phyloP scores from a whole-genome alignment of 139 green algal species.

The Coccomyxa sp. region DNA sequence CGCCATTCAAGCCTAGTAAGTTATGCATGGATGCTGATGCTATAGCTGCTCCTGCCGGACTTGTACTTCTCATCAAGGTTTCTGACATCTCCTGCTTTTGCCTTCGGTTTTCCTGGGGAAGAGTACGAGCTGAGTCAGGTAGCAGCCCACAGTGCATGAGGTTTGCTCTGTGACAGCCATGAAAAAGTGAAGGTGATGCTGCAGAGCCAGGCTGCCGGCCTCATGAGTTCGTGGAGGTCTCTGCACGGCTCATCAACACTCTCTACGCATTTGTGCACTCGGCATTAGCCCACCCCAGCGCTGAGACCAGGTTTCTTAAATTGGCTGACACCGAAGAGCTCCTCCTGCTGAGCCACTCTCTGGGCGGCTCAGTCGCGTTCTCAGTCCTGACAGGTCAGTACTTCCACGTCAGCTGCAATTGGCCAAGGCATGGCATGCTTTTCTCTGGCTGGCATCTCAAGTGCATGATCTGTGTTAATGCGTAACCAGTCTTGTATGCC shows the following conservation, averaged over 20 bases:
- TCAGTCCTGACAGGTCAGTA: neutral
- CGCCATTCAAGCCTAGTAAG: neutral
- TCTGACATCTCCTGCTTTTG: neutral
- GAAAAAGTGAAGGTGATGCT: no score
- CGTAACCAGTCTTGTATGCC: neutral
- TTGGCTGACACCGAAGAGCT: neutral
- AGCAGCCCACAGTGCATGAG: neutral
- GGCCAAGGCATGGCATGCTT: neutral
- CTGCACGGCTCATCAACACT: neutral
- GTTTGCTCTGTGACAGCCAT: no score
- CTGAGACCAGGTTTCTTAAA: neutral
- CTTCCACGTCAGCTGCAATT: neutral
- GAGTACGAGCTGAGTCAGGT: neutral
- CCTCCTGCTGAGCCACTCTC: neutral
- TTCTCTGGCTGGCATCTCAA: neutral
- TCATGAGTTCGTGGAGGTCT: neutral
- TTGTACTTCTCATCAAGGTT: no score
- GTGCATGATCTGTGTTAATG: neutral
- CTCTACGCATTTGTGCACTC: neutral
- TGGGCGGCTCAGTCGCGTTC: neutral
- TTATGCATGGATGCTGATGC: neutral
- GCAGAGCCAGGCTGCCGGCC: neutral
- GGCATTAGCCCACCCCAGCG: neutral
- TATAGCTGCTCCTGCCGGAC: no score
- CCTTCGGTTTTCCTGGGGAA: neutral